Base-by-base conservation (phyloP, 2,329 filamentous ascomycete species). In the Calonectria hawksworthii region DNA sequence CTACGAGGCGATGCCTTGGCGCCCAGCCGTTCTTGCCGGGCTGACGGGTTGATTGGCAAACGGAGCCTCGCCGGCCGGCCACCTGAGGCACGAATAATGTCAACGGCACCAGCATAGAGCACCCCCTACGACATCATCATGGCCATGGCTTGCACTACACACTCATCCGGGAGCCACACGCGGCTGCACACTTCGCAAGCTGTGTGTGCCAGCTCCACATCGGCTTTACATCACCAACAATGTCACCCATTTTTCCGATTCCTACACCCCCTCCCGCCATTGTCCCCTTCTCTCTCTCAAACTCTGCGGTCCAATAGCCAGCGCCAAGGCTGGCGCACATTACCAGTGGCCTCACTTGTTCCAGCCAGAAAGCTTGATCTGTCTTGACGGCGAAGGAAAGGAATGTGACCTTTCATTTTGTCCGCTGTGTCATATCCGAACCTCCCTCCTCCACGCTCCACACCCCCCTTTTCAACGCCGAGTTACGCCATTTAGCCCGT, bases 331-430 rank as follows among this genome's bases (percentile, higher is more conserved):
- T 41, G 23, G 23, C 41, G 36, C 51, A 54, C 38, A 34, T 30
- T 66, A 52, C 68, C 61, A 47, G 30, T 66, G 51, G 67, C 52
- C 51, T 66, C 51, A 70, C 56, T 41, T 63, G 56, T 67, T 54
- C 68, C 52, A 50, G 61, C 23, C 52, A 63, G 36, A 74, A 69
- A 72, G 63, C 44, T 74, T 74, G 72, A 74, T 74, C 61, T n/a
- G 63, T 54, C n/a, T 65, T 54, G 47, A 54, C 52, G 44, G 44
- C 28, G n/a, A 26, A 64, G 59, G n/a, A 67, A 72, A 74, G 68
- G 73, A 72, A 74, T 72, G 73, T 51, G 32, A 78, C 73, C 70
- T 70, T 73, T 61, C 61, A 3, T 21, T 63, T 63, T 28, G 23
- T 54, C 72, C 70, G 47, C 36, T 47, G 66, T 54, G 51, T 74